Evolutionary conservation across 1,139 yeast genomes (phyloP), one percentile per base, ranked within the genome.

Genomic region (Pichia sp.): DNA sequence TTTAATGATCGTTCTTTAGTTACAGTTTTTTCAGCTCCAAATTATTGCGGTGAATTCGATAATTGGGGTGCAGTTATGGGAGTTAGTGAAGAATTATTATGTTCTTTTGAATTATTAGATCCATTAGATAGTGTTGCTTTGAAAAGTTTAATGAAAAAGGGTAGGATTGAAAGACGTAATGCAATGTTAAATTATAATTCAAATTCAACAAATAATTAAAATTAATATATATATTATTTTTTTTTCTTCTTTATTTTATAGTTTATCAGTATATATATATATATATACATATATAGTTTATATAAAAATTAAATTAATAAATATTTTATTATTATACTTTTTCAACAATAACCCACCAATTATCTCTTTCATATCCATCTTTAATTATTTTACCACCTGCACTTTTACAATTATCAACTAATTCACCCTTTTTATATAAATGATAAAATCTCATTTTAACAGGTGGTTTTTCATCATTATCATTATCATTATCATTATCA

Each of bases 61-160:
- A 92, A 92, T 64, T 92, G 97, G 97, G 98, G 97, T 28, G 97
- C 97, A 0, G 97, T 92, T 2, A 92, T 92, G 98, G 82, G 95
- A 59, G 97, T 92, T 25, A 81, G 87, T 56, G 97, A 92, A 58
- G 97, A 89, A 59, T 72, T 92, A 55, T 71, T 92, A 53, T 92
- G 97, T 66, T 83, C 92, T 51, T 92, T 92, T 68, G 97, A 92
- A 66, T 75, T 92, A 54, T 72, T 92, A 53, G 96, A 92, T 68
- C 98, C 98, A 2, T 74, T 92, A 61, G 98, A 92, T 67, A 82
- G 95, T 47, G 83, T 86, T 36, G 97, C 97, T 2, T 76, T 92
- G 67, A 89, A 90, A 65, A 96, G 86, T 66, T 95, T 88, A 45
- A 84, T 87, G 94, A 85, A 84, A 58, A 83, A 83, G 67, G 95